Evolutionary conservation across 306 rosid genomes (phyloP), one percentile per base, ranked within the genome.

Genomic region (Vachellia collinsii): DNA sequence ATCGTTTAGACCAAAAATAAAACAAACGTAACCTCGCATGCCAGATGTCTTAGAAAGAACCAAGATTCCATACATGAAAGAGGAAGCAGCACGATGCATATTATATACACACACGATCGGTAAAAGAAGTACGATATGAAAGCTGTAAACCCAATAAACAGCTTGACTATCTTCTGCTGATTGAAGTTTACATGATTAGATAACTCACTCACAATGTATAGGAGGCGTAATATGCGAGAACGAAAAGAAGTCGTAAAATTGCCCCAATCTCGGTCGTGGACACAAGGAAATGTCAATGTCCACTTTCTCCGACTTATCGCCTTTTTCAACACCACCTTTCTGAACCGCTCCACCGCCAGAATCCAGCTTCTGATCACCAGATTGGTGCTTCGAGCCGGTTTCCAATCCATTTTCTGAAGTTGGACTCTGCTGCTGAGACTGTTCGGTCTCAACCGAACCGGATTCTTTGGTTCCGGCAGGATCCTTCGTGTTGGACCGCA

Each of bases 221-320:
- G 99, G 99, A 17, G 97, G 96, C 46, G 97, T 91, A 81, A 95
- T 93, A 61, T 91, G 85, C 2, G 98, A 88, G 88, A 93, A 87
- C 0, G 99, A 93, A 83, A 95, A 91, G 96, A 93, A 95, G 29
- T 95, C 93, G 59, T 93, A 95, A 87, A 95, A 95, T 77, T 90
- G 93, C 53, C 98, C 98, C 20, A 95, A 95, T 77, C 84, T 86
- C 63, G 93, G 97, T 38, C 97, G 96, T 11, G 94, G 97, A 82
- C 79, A 95, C 96, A 95, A 85, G 3, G 97, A 92, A 67, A 88
- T 81, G 23, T 91, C 90, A 73, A 80, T 90, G 23, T 87, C 89
- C 67, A 70, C 80, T 79, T 81, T 87, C 77, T 84, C 90, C 38
- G 77, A 68, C 70, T 74, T 85, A 51, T 78, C 84, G 51, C 19